Evolutionary conservation across 176 grass and related monocot genomes (phyloP), one percentile per base, ranked within the genome.

Genomic region (Thalia dealbata): DNA sequence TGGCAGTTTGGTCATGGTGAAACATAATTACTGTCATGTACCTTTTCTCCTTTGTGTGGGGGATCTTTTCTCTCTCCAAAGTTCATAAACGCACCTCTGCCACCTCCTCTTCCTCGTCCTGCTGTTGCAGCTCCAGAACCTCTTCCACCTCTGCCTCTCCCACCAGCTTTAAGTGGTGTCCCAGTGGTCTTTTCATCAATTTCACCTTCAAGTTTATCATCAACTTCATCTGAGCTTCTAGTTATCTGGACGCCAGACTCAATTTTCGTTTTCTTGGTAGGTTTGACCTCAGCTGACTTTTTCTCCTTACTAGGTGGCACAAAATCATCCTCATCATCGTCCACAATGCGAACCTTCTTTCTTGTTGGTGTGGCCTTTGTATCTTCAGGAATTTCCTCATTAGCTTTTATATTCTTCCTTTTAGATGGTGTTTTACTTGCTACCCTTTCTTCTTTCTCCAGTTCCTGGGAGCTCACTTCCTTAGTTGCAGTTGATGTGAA

Each of bases 1-100:
- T 68, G 12, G 27, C 3, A 41, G 63, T 75, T 75, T 29, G 7
- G 61, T 51, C 14, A 22, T 62, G 22, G n/a, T 25, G 32, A 23
- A 74, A 32, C 52, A 41, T 50, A 25, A 22, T 32, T 16, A 67
- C 15, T 68, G 61, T 32, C 56, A 29, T 3, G 30, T 83, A 95
- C 95, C 88, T 99, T 99, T 80, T 99, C 95, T 73, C 95, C 90
- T 87, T 95, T 95, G 78, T 93, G 95, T 61, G 95, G 95, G 28
- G 95, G 95, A 63, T 99, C 95, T 80, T 93, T 91, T 72, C 95
- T 91, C 64, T 99, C 95, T 78, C 90, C 95, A 81, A 93, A 99
- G 89, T 91, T 93, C 90, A 95, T 95, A 73, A 85, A 99, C 78
- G 70, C 84, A 75, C 90, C 95, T 76, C 95, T 91, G 32, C 95